These are phyloP conservation scores for Camellia oleifera DNA, from an alignment of 179 eudicot species.

Conservation along the genomic window DNA sequence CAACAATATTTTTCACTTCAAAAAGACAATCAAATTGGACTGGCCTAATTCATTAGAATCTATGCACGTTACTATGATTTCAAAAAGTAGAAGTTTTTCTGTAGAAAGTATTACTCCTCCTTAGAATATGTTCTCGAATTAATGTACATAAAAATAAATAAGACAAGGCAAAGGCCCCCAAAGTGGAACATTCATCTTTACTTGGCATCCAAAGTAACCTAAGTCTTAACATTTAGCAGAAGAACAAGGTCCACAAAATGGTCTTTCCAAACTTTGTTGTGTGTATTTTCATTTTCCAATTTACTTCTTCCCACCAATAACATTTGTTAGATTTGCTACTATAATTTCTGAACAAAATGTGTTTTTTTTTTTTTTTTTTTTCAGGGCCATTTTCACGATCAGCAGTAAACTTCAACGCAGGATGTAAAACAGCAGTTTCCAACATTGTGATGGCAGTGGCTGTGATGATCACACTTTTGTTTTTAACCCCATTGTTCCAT, in stretches of 20 bases:
- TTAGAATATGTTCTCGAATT: no score
- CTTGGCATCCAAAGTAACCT: no score
- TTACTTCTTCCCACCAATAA: no score
- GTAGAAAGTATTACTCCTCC: no score
- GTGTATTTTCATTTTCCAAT: not conserved
- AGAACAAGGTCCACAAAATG: not conserved
- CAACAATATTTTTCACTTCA: no score
- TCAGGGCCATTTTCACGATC: conserved; percentile 97
- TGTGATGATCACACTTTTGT: conserved; percentile 77
- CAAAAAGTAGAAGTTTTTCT: no score
- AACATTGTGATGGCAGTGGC: conserved; percentile 90
- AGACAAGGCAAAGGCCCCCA: no score
- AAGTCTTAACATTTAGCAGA: not conserved
- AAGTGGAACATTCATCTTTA: no score
- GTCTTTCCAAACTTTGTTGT: not conserved
- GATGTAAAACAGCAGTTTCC: conserved; percentile 91
- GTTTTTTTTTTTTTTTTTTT: not conserved
- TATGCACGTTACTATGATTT: no score
- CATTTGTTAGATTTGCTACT: not conserved
- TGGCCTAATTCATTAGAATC: no score
- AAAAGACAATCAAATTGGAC: no score
- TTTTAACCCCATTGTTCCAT: conserved; percentile 76
- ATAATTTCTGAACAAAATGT: not conserved
- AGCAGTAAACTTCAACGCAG: conserved; percentile 96
- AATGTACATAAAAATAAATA: no score